A percentile compares a stretch with the other conserved stretches of the same genome.
Conservation (phyloP, 148 eudicot genomes). For the Chenopodium suecicum region DNA sequence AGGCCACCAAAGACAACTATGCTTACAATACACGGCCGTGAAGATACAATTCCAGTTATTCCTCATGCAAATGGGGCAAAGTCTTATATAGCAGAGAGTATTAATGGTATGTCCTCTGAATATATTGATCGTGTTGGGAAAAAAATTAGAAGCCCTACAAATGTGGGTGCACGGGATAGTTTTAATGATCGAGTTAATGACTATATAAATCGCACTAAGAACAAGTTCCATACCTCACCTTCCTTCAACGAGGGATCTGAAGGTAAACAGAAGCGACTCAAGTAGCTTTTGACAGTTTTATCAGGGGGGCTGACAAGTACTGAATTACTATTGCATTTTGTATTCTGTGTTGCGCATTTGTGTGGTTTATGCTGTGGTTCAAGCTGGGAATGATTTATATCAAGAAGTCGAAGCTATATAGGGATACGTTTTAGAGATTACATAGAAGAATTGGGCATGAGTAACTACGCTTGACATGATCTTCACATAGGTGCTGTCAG, state of each 20-base stretch:
- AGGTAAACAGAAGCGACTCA: conserved; percentile 11
- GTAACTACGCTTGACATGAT: neutral
- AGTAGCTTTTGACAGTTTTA: neutral
- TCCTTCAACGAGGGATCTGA: conserved; percentile 10
- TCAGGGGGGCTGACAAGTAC: conserved; percentile 2
- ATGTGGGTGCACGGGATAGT: conserved; percentile 13
- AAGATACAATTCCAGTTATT: conserved; percentile 17
- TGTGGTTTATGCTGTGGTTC: neutral
- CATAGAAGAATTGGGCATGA: neutral
- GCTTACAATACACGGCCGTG: conserved; percentile 23
- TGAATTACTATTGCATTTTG: neutral
- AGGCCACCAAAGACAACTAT: neutral
- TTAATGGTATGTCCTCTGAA: conserved; percentile 22
- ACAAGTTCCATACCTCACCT: conserved; percentile 21
- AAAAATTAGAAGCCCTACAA: conserved; percentile 21
- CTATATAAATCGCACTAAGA: conserved; percentile 17
- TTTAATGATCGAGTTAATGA: conserved; percentile 25
- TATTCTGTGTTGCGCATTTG: neutral
- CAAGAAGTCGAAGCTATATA: neutral
- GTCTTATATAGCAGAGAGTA: conserved; percentile 24
- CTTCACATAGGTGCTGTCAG: neutral
- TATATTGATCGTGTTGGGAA: conserved; percentile 14
- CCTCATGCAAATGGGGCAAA: neutral
- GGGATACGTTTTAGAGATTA: neutral
- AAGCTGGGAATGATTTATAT: neutral